These are phyloP conservation scores for Xylariales sp. DNA, from an alignment of 2,329 filamentous ascomycete species.

Conservation along the genomic window DNA sequence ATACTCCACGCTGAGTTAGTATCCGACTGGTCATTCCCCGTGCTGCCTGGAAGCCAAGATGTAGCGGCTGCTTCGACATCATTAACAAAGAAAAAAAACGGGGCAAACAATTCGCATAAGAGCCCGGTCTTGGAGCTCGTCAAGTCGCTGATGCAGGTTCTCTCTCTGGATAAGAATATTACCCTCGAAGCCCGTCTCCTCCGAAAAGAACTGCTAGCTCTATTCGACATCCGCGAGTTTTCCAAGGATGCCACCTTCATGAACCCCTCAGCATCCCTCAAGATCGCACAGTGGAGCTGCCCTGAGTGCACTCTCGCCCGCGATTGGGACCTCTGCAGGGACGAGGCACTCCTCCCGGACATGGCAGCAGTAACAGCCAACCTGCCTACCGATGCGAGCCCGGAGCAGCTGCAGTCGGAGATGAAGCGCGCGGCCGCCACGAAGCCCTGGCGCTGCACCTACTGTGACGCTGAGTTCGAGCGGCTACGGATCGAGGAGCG, in stretches of 20 bases:
- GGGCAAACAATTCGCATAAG: constrained; percentile 20
- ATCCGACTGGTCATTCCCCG: constrained; percentile 80
- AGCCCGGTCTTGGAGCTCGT: constrained; percentile 88
- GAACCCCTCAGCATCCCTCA: constrained; percentile 76
- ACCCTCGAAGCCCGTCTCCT: constrained; percentile 82
- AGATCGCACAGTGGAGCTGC: constrained; percentile 74
- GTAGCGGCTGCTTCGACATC: constrained; percentile 26
- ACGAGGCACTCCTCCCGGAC: constrained; percentile 71
- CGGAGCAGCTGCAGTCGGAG: constrained; percentile 10
- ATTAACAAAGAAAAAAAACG: constrained; percentile 8
- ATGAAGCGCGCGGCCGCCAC: constrained; percentile 20
- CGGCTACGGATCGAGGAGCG: constrained; percentile 79
- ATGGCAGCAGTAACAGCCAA: constrained; percentile 16
- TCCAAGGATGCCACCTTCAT: constrained; percentile 79
- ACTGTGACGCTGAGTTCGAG: constrained; percentile 73
- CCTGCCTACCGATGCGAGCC: constrained; percentile 8
- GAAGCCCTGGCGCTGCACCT: constrained; percentile 68
- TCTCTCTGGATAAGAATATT: constrained; percentile 87
- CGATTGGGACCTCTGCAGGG: constrained; percentile 88
- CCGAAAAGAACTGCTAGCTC: constrained; percentile 79
- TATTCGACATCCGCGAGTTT: constrained; percentile 96
- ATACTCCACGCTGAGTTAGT: constrained; percentile 85
- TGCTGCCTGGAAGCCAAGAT: constrained; percentile 68
- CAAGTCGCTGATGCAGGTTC: constrained; percentile 87
- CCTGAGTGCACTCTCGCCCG: constrained; percentile 85